Evolutionary conservation across 2,329 filamentous ascomycete genomes (phyloP).

Genomic region (Juglanconis juglandina): DNA sequence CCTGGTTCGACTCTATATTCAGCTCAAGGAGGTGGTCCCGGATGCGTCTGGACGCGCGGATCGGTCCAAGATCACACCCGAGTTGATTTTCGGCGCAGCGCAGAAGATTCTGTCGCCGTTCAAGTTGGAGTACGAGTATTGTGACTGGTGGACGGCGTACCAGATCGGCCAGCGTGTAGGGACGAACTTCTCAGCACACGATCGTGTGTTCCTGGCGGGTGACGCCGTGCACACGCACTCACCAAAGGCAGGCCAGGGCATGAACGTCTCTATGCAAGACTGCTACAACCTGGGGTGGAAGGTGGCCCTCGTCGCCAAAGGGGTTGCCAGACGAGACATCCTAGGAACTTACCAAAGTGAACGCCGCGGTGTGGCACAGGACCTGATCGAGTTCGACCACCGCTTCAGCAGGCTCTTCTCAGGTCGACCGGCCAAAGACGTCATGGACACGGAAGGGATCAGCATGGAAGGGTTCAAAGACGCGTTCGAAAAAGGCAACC

Average conservation of each 20-base stretch:
- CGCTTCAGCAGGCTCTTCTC: conserved; percentile 55
- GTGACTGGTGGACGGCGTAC: conserved; percentile 66
- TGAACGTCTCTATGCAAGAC: conserved; percentile 72
- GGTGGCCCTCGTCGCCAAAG: conserved; percentile 44
- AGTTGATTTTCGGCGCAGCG: conserved; percentile 60
- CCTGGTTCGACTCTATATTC: conserved; percentile 63
- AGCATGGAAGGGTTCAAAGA: conserved; percentile 61
- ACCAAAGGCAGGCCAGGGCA: conserved; percentile 67
- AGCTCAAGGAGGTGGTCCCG: conserved; percentile 48
- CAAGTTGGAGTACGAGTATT: conserved; percentile 59
- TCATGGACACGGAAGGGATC: conserved; percentile 58
- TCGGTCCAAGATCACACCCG: conserved; percentile 59
- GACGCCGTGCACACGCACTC: conserved; percentile 58
- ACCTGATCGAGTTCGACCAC: conserved; percentile 64
- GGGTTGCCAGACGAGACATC: conserved; percentile 38
- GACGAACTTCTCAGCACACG: conserved; percentile 50
- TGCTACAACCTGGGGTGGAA: conserved; percentile 57
- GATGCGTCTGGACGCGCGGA: conserved; percentile 49
- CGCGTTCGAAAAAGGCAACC: conserved; percentile 55
- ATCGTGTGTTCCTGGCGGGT: conserved; percentile 66
- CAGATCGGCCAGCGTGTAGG: conserved; percentile 66
- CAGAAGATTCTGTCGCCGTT: conserved; percentile 66
- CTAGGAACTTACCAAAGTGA: conserved; percentile 50
- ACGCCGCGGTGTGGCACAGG: conserved; percentile 57
- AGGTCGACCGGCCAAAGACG: conserved; percentile 54